Conservation (phyloP, 2,329 filamentous ascomycete genomes). For the Diaporthe amygdali region DNA sequence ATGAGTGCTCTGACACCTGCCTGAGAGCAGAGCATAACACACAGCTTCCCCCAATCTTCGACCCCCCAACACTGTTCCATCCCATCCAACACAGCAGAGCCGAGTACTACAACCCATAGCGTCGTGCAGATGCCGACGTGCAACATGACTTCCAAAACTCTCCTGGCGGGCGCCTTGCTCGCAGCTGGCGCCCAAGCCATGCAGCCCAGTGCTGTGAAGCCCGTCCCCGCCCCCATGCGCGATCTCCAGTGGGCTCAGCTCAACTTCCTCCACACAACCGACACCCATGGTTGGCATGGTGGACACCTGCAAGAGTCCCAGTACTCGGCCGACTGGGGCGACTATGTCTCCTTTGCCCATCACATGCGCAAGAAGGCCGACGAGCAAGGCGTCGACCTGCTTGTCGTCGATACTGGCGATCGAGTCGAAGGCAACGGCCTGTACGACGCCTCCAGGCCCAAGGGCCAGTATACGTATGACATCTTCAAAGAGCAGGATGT, state of each 20-base stretch:
- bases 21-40: background rate
- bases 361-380: conserved; percentile 83
- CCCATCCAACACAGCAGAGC: background rate
- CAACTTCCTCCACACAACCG: conserved; percentile 96
- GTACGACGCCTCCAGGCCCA: conserved; percentile 87
- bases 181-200: conserved; percentile 51
- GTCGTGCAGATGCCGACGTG: conserved; percentile 2
- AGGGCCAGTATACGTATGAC: conserved; percentile 86
- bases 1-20: background rate
- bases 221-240: conserved; percentile 81
- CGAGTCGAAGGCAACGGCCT: conserved; percentile 92
- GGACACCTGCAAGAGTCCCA: conserved; percentile 94
- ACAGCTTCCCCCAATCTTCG: background rate
- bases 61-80: background rate
- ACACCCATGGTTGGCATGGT: conserved; percentile 94
- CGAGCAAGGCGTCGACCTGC: conserved; percentile 76
- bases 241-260: conserved; percentile 90
- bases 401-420: conserved; percentile 96
- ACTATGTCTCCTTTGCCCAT: conserved; percentile 91
- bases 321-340: conserved; percentile 96
- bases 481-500: conserved; percentile 84
- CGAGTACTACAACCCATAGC: background rate
- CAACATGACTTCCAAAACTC: conserved; percentile 37
- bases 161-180: conserved; percentile 43
- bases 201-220: conserved; percentile 81